Base-by-base conservation (phyloP, 495 filamentous ascomycete species). In the Coniosporium apollinis region DNA sequence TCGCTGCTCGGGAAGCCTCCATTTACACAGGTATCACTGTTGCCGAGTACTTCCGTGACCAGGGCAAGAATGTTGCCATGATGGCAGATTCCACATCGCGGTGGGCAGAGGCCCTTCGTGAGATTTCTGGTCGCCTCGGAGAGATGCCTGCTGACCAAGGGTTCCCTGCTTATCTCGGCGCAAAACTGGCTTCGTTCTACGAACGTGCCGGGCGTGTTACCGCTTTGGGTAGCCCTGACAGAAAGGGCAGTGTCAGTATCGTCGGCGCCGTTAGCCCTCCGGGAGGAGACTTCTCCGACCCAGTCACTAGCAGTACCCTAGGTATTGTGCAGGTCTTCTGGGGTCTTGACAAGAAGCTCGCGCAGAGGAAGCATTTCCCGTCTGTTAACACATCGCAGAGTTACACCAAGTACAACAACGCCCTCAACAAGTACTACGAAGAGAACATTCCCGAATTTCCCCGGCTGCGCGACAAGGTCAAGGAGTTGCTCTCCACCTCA, bases 121-220 rank as follows among this genome's bases (percentile, higher is more conserved):
- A 99, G 64, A 80, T 99, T 53, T 99, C 91, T 15, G 91, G 91
- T 66, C 89, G 89, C 68, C 66, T 99, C 33, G 89, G 89, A 65
- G 89, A 99, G 60, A 99, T 99, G 89, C 89, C 89, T 56, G 91
- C 89, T 56, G 89, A 96, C 60, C 89, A 99, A 58, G 89, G 89
- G 69, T 99, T 94, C 76, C 89, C 89, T 22, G 89, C 89, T 34
- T 99, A 99, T 52, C 70, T 99, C 33, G 78, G 83, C 59, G 82
- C 89, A 32, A 99, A 99, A 61, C 67, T 99, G 33, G 89, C 89
- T 38, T 91, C 82, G 46, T 99, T 99, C 69, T 99, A 99, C 70
- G 91, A 96, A 56, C 85, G 89, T 63, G 87, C 89, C 38, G 89
- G 89, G 33, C 79, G 82, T 59, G 80, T 81, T 35, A 69, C 70